Conservation (phyloP, 352 stramenopile species). For the Elongisporangium anandrum region DNA sequence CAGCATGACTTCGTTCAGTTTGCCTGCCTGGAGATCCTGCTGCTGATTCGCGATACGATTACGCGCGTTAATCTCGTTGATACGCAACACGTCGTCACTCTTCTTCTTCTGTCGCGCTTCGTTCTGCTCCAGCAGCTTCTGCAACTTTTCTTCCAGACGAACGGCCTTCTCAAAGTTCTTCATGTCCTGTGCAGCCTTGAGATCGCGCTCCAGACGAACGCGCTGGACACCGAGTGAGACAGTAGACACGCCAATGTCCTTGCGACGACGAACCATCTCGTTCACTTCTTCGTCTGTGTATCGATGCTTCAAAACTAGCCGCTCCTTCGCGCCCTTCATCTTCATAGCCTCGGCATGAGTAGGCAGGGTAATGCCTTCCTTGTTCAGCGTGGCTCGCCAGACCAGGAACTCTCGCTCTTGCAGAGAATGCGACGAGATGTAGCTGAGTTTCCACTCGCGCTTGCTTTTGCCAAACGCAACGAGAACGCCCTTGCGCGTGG, state of each 20-base stretch:
- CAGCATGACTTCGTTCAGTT: slow-evolving; percentile 67
- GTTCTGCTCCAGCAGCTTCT: slow-evolving; percentile 60
- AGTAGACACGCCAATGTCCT: slow-evolving; percentile 48
- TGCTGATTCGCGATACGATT: slow-evolving; percentile 81
- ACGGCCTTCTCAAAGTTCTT: slow-evolving; percentile 87
- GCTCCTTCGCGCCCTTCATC: slow-evolving; percentile 54
- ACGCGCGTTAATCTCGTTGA: slow-evolving; percentile 82
- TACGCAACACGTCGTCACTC: slow-evolving; percentile 75
- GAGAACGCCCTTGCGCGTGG: slow-evolving; percentile 62
- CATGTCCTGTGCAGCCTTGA: slow-evolving; percentile 76
- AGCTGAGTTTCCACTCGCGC: slow-evolving; percentile 70
- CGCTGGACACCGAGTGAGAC: slow-evolving; percentile 75
- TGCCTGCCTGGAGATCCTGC: slow-evolving; percentile 72
- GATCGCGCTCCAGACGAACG: slow-evolving; percentile 74
- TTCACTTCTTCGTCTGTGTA: slow-evolving; percentile 81
- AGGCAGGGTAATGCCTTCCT: slow-evolving; percentile 66
- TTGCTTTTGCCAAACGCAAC: slow-evolving; percentile 79
- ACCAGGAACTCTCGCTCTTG: slow-evolving; percentile 76
- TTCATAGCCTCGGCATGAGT: slow-evolving; percentile 71
- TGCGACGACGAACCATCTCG: slow-evolving; percentile 75
- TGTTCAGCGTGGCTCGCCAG: slow-evolving; percentile 78
- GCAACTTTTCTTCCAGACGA: slow-evolving; percentile 58
- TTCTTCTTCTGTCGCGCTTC: slow-evolving; percentile 70
- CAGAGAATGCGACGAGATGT: slow-evolving; percentile 68
- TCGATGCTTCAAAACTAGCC: slow-evolving; percentile 62